phyloP scores from a whole-genome alignment of 75 land plant genomes.

The Pinus tabuliformis region DNA sequence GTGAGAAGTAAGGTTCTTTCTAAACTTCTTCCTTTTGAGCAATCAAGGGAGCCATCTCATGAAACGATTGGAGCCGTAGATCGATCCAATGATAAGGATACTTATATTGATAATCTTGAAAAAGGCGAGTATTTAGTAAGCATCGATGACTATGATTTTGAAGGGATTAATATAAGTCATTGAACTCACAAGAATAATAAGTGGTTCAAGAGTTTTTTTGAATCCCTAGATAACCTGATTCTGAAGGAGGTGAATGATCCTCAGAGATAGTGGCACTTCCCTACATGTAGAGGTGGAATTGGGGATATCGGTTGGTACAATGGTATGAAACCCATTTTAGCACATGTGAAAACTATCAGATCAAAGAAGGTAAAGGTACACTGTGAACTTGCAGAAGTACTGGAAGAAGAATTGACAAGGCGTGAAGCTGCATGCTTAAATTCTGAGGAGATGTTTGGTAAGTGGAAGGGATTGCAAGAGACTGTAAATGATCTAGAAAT shows the following conservation, averaged over 20 bases:
- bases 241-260: conserved; percentile 58
- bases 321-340: conserved; percentile 66
- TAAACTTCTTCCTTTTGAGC: conserved; percentile 1
- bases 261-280: conserved; percentile 91
- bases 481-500: conserved; percentile 40
- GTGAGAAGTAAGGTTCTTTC: no score
- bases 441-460: conserved; percentile 58
- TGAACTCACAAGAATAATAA: conserved; percentile 59
- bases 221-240: conserved; percentile 44
- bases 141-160: conserved; percentile 67
- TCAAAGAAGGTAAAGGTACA: conserved; percentile 68
- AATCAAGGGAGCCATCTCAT: background rate
- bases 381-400: conserved; percentile 53
- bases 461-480: conserved; percentile 69
- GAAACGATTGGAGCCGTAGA: background rate
- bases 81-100: conserved; percentile 12
- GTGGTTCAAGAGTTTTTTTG: conserved; percentile 72
- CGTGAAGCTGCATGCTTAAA: conserved; percentile 42
- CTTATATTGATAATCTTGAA: conserved; percentile 42
- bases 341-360: conserved; percentile 81
- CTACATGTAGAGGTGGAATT: conserved; percentile 78
- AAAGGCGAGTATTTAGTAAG: conserved; percentile 51
- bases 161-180: conserved; percentile 49
- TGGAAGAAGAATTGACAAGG: conserved; percentile 67
- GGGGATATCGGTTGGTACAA: conserved; percentile 90